A percentile compares a stretch with the other conserved stretches of the same genome.
phyloP scores from a whole-genome alignment of 106 monocot genomes.

The Platanthera zijinensis region DNA sequence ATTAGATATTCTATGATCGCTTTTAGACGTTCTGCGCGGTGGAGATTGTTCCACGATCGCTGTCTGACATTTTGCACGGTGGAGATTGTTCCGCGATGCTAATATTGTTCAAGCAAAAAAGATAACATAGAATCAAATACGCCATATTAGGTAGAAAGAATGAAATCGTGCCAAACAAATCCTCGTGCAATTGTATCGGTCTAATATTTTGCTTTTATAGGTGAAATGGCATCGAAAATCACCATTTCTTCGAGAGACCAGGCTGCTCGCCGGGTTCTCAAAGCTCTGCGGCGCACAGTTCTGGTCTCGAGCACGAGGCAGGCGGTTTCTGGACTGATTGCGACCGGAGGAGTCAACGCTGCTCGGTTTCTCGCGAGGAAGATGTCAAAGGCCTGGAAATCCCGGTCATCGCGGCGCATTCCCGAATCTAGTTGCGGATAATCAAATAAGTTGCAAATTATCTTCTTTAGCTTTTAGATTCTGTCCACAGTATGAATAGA shows the following conservation, averaged over 20 bases:
- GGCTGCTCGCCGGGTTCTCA: slow-evolving; percentile 35
- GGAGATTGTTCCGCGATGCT: too few species aligned
- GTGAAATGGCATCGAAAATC: slow-evolving; percentile 10
- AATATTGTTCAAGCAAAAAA: too few species aligned
- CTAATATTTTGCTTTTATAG: background rate
- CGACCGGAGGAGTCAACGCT: slow-evolving; percentile 66
- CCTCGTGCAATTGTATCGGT: too few species aligned
- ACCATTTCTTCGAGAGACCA: slow-evolving; percentile 40
- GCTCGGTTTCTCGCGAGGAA: slow-evolving; percentile 62
- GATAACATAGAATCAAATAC: too few species aligned
- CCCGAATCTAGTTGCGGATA: background rate
- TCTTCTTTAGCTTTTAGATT: too few species aligned
- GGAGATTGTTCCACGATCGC: too few species aligned
- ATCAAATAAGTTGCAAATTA: background rate
- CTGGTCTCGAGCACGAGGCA: slow-evolving; percentile 68
- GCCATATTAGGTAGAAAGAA: too few species aligned
- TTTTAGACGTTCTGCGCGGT: too few species aligned
- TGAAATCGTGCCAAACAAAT: too few species aligned
- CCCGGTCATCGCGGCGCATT: slow-evolving; percentile 23
- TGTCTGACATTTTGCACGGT: too few species aligned
- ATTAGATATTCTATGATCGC: too few species aligned
- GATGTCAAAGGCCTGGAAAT: slow-evolving; percentile 76
- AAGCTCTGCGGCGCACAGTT: slow-evolving; percentile 47
- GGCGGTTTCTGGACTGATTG: slow-evolving; percentile 59
- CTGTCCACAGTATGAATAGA: too few species aligned